A percentile compares a stretch with the other conserved stretches of the same genome.
Evolutionary conservation across 139 green algal species (phyloP).

Genomic region (Tetraselmis chui): DNA sequence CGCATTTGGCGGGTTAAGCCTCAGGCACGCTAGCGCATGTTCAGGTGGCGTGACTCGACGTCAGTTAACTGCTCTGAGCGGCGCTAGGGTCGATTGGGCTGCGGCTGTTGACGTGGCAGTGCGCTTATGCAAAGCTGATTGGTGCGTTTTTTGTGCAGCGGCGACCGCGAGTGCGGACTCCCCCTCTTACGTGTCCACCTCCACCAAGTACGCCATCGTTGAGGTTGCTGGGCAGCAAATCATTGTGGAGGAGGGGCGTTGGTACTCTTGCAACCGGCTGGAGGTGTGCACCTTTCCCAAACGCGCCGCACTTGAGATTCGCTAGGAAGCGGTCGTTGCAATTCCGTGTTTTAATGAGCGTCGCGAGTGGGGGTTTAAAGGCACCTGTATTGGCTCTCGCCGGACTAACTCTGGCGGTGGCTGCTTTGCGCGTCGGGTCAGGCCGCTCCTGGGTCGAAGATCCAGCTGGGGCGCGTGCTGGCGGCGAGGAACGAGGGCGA

Average conservation of each 20-base stretch:
- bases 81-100: too few species aligned
- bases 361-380: too few species aligned
- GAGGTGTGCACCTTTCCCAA: constrained; percentile 35
- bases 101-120: too few species aligned
- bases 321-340: too few species aligned
- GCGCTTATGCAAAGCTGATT: neutral
- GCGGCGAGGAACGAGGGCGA: constrained; percentile 70
- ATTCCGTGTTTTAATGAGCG: too few species aligned
- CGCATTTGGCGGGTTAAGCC: neutral
- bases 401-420: too few species aligned
- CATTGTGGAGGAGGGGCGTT: constrained; percentile 86
- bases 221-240: constrained; percentile 85
- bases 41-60: too few species aligned
- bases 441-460: constrained; percentile 65
- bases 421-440: too few species aligned
- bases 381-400: too few species aligned
- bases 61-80: too few species aligned
- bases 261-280: constrained; percentile 90
- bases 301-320: too few species aligned
- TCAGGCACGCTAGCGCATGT: too few species aligned
- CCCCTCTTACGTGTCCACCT: constrained; percentile 17
- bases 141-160: neutral
- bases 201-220: constrained; percentile 74
- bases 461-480: constrained; percentile 84
- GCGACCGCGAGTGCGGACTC: neutral